These are phyloP conservation scores for Acacia crassicarpa DNA, from an alignment of 306 rosid genomes.

Conservation along the genomic window DNA sequence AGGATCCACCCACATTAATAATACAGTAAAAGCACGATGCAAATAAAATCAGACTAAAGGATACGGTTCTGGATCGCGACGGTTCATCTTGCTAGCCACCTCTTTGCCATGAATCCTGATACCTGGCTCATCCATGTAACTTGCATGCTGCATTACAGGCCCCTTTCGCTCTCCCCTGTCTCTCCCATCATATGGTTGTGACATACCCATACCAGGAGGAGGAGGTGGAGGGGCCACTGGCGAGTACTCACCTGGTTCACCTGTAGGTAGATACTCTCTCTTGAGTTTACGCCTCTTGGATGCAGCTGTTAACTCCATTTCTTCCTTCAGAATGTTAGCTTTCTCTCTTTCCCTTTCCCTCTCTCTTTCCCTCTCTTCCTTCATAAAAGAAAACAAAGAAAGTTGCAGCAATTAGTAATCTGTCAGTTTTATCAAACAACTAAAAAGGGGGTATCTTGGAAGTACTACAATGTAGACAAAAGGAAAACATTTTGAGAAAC, in stretches of 20 bases:
- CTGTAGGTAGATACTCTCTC: constrained; percentile 75
- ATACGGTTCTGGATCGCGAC: constrained; percentile 92
- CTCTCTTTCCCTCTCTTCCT: constrained; percentile 54
- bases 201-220: constrained; percentile 48
- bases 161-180: constrained; percentile 95
- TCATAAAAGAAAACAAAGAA: constrained; percentile 29
- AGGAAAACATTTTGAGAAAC: background rate
- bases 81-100: constrained; percentile 73
- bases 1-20: background rate
- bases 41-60: constrained; percentile 44
- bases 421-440: constrained; percentile 5
- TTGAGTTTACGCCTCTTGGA: constrained; percentile 93
- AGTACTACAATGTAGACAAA: background rate
- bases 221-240: constrained; percentile 84
- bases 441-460: background rate
- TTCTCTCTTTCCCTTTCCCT: constrained; percentile 82
- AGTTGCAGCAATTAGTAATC: background rate
- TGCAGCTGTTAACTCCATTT: constrained; percentile 66
- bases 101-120: constrained; percentile 86
- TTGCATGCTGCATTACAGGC: constrained; percentile 58
- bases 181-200: constrained; percentile 84
- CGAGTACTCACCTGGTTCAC: constrained; percentile 89
- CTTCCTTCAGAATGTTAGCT: constrained; percentile 75
- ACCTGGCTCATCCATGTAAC: constrained; percentile 79
- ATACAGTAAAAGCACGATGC: constrained; percentile 4